Base-by-base conservation (phyloP, 176 grass and related monocot genomes). In the Oryza longistaminata region DNA sequence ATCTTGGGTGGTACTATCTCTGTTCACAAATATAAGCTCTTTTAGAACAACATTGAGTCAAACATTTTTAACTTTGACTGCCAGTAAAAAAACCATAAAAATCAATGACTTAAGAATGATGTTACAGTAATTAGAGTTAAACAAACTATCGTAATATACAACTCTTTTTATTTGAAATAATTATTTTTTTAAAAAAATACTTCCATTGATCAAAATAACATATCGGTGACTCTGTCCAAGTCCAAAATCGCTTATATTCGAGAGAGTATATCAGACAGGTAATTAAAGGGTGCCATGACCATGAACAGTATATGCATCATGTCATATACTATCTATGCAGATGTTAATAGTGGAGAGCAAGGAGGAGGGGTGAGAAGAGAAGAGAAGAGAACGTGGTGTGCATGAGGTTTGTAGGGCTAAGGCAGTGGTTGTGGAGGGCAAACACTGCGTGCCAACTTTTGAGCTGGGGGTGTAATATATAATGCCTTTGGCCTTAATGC, bases 401-500 rank as follows among this genome's bases (percentile, higher is more conserved):
- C 84, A 87, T 90, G 88, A 69, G 45, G 80, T 79, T 79, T 87
- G 74, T 64, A 83, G 88, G 84, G 34, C 73, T 68, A 66, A 66
- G 34, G 44, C 68, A 79, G 84, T 71, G 79, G 80, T 68, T 50
- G 84, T 74, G 85, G 85, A 81, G 45, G 46, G 44, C 77, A 81
- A 73, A 70, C 77, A 74, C 88, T 26, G 62, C 26, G 43, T 29
- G 45, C 46, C 48, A 53, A 68, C 84, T 87, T 87, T 83, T 87
- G 80, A 68, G 88, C 74, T 90, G 88, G 88, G 88, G 39, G 72
- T 68, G 84, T 58, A 86, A 80, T 85, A 79, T 82, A 87, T 71
- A 79, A 83, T 72, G 74, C 80, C 67, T n/a, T 67, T 44, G 79
- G 74, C 80, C 76, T 77, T 79, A 74, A 83, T 83, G 74, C 84